These are phyloP conservation scores for Hyaloscypha finlandica DNA, from an alignment of 495 filamentous ascomycete genomes.

Conservation along the genomic window DNA sequence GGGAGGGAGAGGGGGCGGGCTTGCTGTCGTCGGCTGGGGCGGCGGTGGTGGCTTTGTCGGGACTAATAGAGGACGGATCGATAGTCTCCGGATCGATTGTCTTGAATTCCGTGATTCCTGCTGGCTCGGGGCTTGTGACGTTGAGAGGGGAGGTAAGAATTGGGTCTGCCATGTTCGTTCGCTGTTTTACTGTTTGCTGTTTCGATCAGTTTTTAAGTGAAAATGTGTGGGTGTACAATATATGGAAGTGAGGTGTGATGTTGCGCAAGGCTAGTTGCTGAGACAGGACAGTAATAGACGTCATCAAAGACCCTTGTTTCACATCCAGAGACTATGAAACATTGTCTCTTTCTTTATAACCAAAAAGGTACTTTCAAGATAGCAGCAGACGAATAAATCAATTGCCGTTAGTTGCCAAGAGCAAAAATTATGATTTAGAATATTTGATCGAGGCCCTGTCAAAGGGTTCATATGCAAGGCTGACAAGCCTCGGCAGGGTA, in stretches of 20 bases:
- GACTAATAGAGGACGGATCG: too few species aligned
- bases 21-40: too few species aligned
- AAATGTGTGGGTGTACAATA: background rate
- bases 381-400: too few species aligned
- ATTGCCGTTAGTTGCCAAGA: too few species aligned
- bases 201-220: background rate
- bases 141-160: background rate
- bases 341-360: background rate
- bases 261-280: background rate
- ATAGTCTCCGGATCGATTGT: background rate
- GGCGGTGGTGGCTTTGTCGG: too few species aligned
- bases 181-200: background rate
- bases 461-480: conserved; percentile 11
- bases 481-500: conserved; percentile 1
- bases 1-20: too few species aligned
- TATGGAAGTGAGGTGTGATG: background rate
- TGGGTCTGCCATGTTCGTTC: conserved; percentile 9
- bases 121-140: background rate
- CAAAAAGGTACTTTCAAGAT: background rate
- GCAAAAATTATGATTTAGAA: background rate
- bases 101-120: background rate
- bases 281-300: background rate
- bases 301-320: background rate
- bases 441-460: background rate
- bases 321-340: background rate